Conservation (phyloP, 257 asterid species). For the Solanum chmielewskii region DNA sequence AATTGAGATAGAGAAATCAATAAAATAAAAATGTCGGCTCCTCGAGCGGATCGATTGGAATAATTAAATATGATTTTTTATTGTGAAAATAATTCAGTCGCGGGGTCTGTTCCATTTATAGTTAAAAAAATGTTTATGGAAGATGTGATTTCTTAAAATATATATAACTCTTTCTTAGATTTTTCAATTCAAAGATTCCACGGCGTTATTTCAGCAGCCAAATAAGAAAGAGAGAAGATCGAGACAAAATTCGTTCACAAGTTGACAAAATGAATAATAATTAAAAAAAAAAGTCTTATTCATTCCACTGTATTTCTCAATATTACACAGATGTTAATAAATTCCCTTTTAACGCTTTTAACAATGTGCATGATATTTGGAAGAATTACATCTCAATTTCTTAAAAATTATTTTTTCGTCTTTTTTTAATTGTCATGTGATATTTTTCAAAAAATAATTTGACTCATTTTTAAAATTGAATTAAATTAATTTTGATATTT, state of each 20-base stretch:
- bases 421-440: no score
- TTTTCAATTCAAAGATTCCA: neutral
- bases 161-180: neutral
- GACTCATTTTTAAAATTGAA: no score
- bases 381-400: neutral
- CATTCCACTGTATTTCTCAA: neutral
- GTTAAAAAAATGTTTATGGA: neutral
- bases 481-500: no score
- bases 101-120: neutral
- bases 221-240: neutral
- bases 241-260: neutral
- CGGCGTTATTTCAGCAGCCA: neutral
- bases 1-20: no score
- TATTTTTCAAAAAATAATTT: no score
- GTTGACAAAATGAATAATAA: neutral
- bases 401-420: no score
- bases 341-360: neutral
- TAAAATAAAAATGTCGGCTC: no score
- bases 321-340: no score
- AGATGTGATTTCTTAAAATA: neutral
- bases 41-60: neutral
- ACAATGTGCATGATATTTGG: neutral
- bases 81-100: neutral
- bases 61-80: neutral
- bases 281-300: neutral